Evolutionary conservation across 805 yeast genomes (phyloP).

Genomic region (Teunomyces kruisii): DNA sequence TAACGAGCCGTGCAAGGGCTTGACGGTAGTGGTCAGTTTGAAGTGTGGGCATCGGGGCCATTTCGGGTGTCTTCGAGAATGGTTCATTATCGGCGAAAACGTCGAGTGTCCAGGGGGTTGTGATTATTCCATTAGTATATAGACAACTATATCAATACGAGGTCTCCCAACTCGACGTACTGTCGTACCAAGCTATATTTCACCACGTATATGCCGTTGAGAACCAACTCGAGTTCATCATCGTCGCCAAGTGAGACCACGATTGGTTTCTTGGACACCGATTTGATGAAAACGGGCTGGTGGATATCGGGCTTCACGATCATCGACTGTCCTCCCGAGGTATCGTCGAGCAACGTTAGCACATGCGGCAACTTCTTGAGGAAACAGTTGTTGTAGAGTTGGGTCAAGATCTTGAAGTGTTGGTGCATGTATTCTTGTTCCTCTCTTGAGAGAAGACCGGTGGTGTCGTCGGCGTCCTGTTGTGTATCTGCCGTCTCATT

Average conservation of each 20-base stretch:
- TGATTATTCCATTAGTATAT: constrained; percentile 23
- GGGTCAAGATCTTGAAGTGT: constrained; percentile 64
- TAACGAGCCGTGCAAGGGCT: constrained; percentile 71
- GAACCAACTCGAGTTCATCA: constrained; percentile 40
- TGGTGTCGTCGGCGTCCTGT: constrained; percentile 7
- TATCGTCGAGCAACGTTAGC: constrained; percentile 75
- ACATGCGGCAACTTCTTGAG: constrained; percentile 65
- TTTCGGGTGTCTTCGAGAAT: constrained; percentile 69
- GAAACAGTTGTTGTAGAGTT: constrained; percentile 67
- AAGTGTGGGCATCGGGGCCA: constrained; percentile 90
- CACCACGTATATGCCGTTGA: constrained; percentile 73
- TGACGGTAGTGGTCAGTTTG: constrained; percentile 54
- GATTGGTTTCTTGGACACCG: constrained; percentile 20
- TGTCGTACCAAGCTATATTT: constrained; percentile 49
- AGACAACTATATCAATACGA: constrained; percentile 28
- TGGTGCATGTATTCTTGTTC: constrained; percentile 66
- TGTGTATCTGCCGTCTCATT: constrained; percentile 19
- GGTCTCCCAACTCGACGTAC: constrained; percentile 38
- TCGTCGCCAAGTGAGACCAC: constrained; percentile 27
- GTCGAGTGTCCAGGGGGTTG: constrained; percentile 82
- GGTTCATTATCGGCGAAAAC: constrained; percentile 70
- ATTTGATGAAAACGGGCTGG: constrained; percentile 70
- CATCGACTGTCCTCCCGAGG: constrained; percentile 62
- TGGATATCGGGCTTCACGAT: constrained; percentile 74
- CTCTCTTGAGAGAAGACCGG: constrained; percentile 25